Evolutionary conservation across 371 early-diverging fungal species (phyloP).

Genomic region (Actinomortierella ambigua): DNA sequence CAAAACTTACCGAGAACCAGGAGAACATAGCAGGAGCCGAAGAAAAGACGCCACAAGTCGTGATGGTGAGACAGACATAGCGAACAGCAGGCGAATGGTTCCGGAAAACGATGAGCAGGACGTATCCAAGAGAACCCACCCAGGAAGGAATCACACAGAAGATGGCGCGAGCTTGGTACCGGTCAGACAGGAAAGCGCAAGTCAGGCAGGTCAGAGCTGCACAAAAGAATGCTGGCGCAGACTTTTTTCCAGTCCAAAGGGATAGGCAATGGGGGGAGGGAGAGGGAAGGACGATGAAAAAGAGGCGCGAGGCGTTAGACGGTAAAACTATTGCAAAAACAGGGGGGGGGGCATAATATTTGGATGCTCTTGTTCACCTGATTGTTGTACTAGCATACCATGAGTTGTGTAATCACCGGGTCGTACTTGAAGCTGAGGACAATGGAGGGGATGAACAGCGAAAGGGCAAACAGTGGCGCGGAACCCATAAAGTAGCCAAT

Average conservation of each 20-base stretch:
- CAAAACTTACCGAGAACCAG: conserved; percentile 54
- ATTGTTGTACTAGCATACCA: too few relatives aligned
- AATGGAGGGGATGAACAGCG: conserved; percentile 69
- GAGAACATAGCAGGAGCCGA: conserved; percentile 63
- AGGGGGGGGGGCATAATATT: too few relatives aligned
- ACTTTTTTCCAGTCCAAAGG: too few relatives aligned
- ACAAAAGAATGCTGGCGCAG: too few relatives aligned
- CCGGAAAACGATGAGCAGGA: conserved; percentile 55
- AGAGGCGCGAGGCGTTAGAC: too few relatives aligned
- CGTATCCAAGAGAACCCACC: conserved; percentile 68
- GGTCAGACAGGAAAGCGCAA: conserved; percentile 68
- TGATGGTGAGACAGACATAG: conserved; percentile 60
- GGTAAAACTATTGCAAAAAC: too few relatives aligned
- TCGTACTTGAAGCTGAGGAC: conserved; percentile 40
- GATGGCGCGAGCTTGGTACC: conserved; percentile 61
- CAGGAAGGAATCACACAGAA: conserved; percentile 63
- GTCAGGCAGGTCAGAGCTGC: conserved; percentile 25
- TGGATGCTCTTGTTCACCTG: too few relatives aligned
- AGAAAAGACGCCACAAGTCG: conserved; percentile 61
- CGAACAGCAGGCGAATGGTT: conserved; percentile 37
- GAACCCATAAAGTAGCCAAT: conserved; percentile 59
- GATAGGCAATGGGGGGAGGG: too few relatives aligned
- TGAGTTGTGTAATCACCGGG: too few relatives aligned
- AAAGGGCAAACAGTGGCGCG: conserved; percentile 62
- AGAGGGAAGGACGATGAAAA: too few relatives aligned